Conservation (phyloP, 2,329 filamentous ascomycete genomes). For the Daldinia eschscholtzii region DNA sequence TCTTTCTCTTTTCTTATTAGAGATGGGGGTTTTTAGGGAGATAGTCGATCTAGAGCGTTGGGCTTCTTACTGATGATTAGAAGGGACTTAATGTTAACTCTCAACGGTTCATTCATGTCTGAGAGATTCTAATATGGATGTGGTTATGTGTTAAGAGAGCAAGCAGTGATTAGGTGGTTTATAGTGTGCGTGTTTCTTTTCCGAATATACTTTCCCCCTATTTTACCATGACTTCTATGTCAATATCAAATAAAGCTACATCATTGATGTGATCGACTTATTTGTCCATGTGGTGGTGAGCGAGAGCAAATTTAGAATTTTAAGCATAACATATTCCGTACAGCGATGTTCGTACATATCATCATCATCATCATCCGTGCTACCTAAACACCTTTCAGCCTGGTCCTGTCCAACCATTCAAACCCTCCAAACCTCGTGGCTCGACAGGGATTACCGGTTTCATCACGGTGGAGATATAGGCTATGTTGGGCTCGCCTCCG, state of each 20-base stretch:
- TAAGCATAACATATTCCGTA: constrained; percentile 26
- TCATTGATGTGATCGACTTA: neutral
- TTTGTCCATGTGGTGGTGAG: neutral
- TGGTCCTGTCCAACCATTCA: constrained; percentile 5
- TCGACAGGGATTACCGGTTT: constrained; percentile 36
- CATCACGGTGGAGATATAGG: constrained; percentile 31
- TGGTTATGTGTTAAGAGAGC: constrained; percentile 1
- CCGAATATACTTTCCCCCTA: neutral
- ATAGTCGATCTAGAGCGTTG: neutral
- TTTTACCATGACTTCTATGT: neutral
- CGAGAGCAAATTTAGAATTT: neutral
- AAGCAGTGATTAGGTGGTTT: constrained; percentile 14
- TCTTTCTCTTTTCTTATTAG: neutral
- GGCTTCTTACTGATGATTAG: neutral
- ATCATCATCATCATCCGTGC: too few species aligned
- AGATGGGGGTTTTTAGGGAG: neutral
- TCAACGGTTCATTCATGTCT: constrained; percentile 16
- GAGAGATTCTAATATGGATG: constrained; percentile 17
- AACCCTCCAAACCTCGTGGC: constrained; percentile 33
- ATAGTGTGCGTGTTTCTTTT: constrained; percentile 12
- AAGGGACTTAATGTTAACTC: constrained; percentile 2
- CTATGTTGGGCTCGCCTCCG: constrained; percentile 17
- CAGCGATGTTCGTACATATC: neutral
- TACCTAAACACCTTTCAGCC: neutral
- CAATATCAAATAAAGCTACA: constrained; percentile 6